Evolutionary conservation across 805 yeast species (phyloP), one percentile per base, ranked within the genome.

Genomic region (Kluyveromyces starmeri): DNA sequence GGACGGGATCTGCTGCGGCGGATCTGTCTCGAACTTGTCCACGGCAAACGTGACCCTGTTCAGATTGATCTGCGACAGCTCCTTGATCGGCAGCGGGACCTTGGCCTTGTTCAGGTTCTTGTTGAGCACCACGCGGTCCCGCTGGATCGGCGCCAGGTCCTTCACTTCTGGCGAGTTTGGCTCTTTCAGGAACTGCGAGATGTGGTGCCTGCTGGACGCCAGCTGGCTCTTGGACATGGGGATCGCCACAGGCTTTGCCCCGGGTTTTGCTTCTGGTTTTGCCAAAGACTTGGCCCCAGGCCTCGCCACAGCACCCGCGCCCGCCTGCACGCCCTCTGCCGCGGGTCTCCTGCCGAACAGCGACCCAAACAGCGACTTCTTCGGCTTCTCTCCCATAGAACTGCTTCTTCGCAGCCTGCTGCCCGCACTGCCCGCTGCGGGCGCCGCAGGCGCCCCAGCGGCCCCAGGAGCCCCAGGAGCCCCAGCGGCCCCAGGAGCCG

Each of bases 1-100:
- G 2, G 94, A 81, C 2, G 96, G 96, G 41, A 88, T 82, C 53
- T 86, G 95, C 51, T 88, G 96, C 1, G 95, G 95, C 2, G 96
- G 96, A 55, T 88, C 96, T 41, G 65, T 67, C 0, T 67, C 68
- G 41, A 85, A 71, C 34, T 78, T 74, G 33, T 82, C 82, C 4
- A 84, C 67, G 0, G 92, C 85, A 57, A 88, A 88, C 0, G 75
- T 70, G 4, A 85, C 95, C 41, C 88, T 64, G 43, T 72, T 68
- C 52, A 83, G 60, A 14, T 51, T 52, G 1, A 64, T 43, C 5
- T 51, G 50, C 8, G 47, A 35, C 24, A 51, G 32, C 18, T 41
- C 43, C 28, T 51, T 51, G 16, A 62, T 50, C 7, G 65, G 67
- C 14, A 58, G 36, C n/a, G 33, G 20, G 15, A 11, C 9, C n/a